Percentiles rank a stretch among this genome's conserved stretches.
phyloP scores from a whole-genome alignment of 441 rosid genomes.

The Populus hybrid region DNA sequence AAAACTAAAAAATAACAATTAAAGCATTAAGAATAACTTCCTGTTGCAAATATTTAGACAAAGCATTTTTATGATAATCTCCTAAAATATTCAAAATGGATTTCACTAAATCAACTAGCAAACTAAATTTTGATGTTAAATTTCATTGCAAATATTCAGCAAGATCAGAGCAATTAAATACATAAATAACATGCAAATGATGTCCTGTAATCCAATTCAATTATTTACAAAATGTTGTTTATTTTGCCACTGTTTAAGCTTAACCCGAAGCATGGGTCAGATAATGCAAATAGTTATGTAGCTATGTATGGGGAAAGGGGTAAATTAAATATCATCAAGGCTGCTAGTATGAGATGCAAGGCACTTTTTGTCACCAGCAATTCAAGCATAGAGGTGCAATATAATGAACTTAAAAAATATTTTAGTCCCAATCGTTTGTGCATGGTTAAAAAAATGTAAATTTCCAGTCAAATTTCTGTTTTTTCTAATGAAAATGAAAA shows the following conservation, averaged over 20 bases:
- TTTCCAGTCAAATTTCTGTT: not conserved
- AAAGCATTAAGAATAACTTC: not conserved
- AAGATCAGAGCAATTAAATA: not conserved
- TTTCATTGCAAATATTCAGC: not conserved
- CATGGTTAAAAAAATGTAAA: not conserved
- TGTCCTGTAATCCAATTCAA: not conserved
- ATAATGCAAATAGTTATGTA: not conserved
- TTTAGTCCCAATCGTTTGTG: not conserved
- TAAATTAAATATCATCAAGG: not conserved
- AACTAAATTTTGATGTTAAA: not conserved
- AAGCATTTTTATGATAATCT: not conserved
- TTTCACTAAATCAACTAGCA: not conserved
- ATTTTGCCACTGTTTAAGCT: not conserved
- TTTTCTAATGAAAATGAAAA: not conserved
- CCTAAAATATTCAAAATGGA: not conserved
- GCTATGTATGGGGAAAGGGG: not conserved
- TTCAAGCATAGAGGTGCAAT: not conserved
- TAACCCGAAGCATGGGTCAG: not conserved
- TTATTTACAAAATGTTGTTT: not conserved
- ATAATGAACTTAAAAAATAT: not conserved
- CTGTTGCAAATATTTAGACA: not conserved
- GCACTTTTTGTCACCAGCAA: not conserved
- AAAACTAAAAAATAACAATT: not conserved
- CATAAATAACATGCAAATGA: not conserved
- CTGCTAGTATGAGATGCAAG: not conserved